These are phyloP conservation scores for Hortiboletus campestris DNA, from an alignment of 768 basidiomycete species.

Conservation along the genomic window DNA sequence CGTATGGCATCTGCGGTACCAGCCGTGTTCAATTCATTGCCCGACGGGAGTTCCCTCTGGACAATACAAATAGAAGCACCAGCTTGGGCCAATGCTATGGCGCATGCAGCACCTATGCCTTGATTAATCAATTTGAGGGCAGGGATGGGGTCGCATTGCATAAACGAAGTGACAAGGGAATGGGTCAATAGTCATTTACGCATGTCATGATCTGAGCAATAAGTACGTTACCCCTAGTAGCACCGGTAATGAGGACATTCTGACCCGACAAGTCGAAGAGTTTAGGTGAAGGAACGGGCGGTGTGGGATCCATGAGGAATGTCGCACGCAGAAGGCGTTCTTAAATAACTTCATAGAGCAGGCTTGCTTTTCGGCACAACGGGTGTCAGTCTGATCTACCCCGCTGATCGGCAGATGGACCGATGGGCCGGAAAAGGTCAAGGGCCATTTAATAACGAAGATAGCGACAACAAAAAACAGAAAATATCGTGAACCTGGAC, in stretches of 20 bases:
- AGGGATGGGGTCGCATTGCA: conserved; percentile 8
- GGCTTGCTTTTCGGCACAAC: not conserved
- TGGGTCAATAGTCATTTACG: conserved; percentile 15
- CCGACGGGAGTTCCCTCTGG: conserved; percentile 42
- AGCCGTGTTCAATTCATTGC: conserved; percentile 32
- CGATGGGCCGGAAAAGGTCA: conserved; percentile 22
- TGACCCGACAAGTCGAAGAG: conserved; percentile 69
- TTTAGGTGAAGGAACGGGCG: conserved; percentile 44
- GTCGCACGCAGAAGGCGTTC: conserved; percentile 11
- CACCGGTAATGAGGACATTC: conserved; percentile 78
- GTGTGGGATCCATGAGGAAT: conserved; percentile 51
- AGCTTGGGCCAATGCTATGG: conserved; percentile 53
- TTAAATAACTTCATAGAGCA: conserved; percentile 18
- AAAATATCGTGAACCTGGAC: conserved; percentile 14
- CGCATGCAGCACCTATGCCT: conserved; percentile 58
- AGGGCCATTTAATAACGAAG: conserved; percentile 2
- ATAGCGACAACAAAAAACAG: conserved; percentile 8
- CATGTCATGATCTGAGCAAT: conserved; percentile 8
- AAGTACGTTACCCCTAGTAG: conserved; percentile 60
- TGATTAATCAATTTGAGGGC: conserved; percentile 12
- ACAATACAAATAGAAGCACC: conserved; percentile 51
- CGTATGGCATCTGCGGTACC: conserved; percentile 37
- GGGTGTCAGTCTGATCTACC: conserved; percentile 21
- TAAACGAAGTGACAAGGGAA: conserved; percentile 8
- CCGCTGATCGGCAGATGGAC: conserved; percentile 32